Base-by-base conservation (phyloP, 495 filamentous ascomycete species). In the Acidomyces sp. region DNA sequence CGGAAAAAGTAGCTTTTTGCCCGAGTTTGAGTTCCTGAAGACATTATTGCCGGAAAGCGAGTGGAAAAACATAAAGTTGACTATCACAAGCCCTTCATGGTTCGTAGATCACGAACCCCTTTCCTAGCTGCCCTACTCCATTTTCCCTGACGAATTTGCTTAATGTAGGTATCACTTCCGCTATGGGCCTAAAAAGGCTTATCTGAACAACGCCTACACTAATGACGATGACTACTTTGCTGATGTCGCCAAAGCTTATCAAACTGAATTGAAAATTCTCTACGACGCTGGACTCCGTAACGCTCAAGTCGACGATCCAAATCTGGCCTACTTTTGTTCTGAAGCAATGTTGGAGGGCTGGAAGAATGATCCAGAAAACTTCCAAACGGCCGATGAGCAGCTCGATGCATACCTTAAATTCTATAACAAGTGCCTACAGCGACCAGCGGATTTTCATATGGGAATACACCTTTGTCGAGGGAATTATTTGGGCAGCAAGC, bases 381-480 rank as follows among this genome's bases (percentile, higher is more conserved):
- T 51, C 60, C 69, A 60, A 66, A 77, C 61, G 38, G 56, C 72
- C 31, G 76, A 83, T 20, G 69, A 74, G 35, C 69, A 82, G 33
- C 70, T 87, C 31, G 75, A 82, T 41, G 70, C 74, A 23, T 86
- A 86, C 59, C 79, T 87, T 59, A 65, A 66, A 43, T 68, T 81
- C 41, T 85, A 87, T 68, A 87, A 86, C 56, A 74, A 77, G 59
- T 72, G 69, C 56, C 67, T 85, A 40, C 13, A 46, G 33, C 40
- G 42, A 21, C 47, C 42, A 5, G 28, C 4, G 12, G 40, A 50
- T 20, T 39, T 54, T 22, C 41, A 48, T 25, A 17, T 55, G 19
- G 82, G 81, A 41, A 74, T 87, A 4, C 82, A 86, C 52, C 63
- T 86, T 35, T 85, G 82, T 67, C 73, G 80, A 36, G 82, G 82